Evolutionary conservation across 495 filamentous ascomycete genomes (phyloP).

Genomic region (Cladorrhinum samala): DNA sequence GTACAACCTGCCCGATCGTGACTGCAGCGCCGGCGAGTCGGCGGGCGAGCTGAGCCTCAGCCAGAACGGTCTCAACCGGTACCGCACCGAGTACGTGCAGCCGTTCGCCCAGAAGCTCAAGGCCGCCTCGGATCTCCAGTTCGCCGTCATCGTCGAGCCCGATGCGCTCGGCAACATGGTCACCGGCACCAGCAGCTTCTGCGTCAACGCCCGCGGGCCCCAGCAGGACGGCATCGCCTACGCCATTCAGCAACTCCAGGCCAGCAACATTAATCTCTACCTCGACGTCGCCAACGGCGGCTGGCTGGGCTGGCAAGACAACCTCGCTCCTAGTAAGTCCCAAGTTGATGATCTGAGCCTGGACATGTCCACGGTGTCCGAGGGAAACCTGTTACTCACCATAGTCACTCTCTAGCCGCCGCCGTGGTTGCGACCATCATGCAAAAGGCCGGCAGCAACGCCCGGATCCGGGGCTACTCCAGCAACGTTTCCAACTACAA

Average conservation of each 20-base stretch:
- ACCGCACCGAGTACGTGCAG: constrained; percentile 53
- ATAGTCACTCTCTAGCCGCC: constrained; percentile 28
- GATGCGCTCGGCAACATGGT: constrained; percentile 59
- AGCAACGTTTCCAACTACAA: constrained; percentile 77
- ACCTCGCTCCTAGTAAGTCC: constrained; percentile 34
- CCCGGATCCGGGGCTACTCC: constrained; percentile 54
- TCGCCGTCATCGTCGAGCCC: constrained; percentile 45
- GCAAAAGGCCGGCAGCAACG: constrained; percentile 41
- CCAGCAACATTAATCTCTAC: constrained; percentile 56
- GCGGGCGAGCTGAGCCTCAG: constrained; percentile 53
- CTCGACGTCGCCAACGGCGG: constrained; percentile 57
- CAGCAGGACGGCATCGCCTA: constrained; percentile 52
- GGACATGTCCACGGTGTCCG: background rate
- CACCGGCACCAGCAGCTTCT: constrained; percentile 53
- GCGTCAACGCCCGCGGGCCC: constrained; percentile 44
- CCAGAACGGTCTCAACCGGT: constrained; percentile 45
- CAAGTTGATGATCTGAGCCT: no score
- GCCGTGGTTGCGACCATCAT: constrained; percentile 48
- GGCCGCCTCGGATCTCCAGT: constrained; percentile 23
- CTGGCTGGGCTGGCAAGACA: constrained; percentile 74
- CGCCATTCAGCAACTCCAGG: constrained; percentile 48
- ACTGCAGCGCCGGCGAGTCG: constrained; percentile 54
- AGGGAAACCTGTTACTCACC: constrained; percentile 19
- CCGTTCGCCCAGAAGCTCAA: constrained; percentile 27
- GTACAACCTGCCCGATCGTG: constrained; percentile 60